Evolutionary conservation across 257 asterid species (phyloP), one percentile per base, ranked within the genome.

Genomic region (Knoxia roxburghii): DNA sequence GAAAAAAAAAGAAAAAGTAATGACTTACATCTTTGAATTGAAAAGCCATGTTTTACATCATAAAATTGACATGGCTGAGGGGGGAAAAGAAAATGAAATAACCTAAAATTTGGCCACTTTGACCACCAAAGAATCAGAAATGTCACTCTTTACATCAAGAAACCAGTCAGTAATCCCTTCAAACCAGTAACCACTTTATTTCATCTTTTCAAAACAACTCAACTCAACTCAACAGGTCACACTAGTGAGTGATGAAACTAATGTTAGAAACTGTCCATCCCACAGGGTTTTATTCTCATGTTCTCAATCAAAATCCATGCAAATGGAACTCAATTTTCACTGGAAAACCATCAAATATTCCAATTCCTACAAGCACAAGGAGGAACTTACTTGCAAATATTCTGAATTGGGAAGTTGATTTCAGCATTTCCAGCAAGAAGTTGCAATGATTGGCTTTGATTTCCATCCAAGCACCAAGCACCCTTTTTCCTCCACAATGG

Each of bases 341-440:
- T 68, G 20, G 14, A 41, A 69, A 11, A 43, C 54, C 26, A 39
- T 17, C 26, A 13, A 1, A 33, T n/a, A n/a, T 33, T 35, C 50
- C 43, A 41, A 52, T 27, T 53, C 53, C 17, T 61, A 37, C 63
- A 37, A 46, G n/a, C n/a, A n/a, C n/a, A n/a, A n/a, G n/a, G n/a
- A n/a, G n/a, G n/a, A 35, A 23, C 5, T 45, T 48, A 3, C 50
- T 30, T 59, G 61, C 61, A 61, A 49, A n/a, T 9, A 23, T 68
- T 27, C 35, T 63, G 59, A 35, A 13, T 10, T 41, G 61, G 68
- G 58, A 60, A 48, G 51, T 41, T 61, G 8, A 11, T 3, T 65
- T 81, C 78, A 87, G 84, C 93, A 89, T 85, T 89, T 89, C 96
- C 97, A 89, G 83, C 96, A 87, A 10, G 97, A 87, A 65, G 93